Conservation (phyloP, 306 rosid species). For the Sesbania bispinosa region DNA sequence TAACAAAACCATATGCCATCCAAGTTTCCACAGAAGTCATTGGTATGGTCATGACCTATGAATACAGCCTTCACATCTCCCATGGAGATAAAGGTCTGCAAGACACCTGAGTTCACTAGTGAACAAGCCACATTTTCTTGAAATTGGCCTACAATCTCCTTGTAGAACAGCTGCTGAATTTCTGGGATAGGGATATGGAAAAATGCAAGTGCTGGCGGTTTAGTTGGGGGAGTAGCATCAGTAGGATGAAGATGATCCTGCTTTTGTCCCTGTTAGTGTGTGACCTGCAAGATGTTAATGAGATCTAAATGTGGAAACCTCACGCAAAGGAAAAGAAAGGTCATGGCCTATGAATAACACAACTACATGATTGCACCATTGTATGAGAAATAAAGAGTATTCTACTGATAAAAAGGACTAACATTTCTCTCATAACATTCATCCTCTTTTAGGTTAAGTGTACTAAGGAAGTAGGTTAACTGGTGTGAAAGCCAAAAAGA, state of each 20-base stretch:
- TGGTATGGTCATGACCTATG: constrained; percentile 88
- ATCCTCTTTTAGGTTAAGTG: not conserved
- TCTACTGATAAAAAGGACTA: not conserved
- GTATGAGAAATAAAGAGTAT: not conserved
- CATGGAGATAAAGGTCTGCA: constrained; percentile 59
- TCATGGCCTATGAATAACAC: constrained; percentile 3
- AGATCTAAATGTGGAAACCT: constrained; percentile 50
- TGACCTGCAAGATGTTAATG: constrained; percentile 72
- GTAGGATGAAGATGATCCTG: constrained; percentile 24
- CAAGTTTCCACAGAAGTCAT: constrained; percentile 86
- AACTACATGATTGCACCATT: not conserved
- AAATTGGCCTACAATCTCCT: constrained; percentile 54
- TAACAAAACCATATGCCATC: constrained; percentile 90
- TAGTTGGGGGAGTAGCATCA: constrained; percentile 16
- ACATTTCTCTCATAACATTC: not conserved
- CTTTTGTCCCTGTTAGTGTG: constrained; percentile 67
- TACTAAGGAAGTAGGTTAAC: not conserved
- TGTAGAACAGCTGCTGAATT: constrained; percentile 50
- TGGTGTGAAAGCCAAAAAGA: not conserved
- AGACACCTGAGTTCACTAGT: constrained; percentile 62
- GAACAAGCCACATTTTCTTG: constrained; percentile 90
- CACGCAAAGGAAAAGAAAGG: constrained; percentile 37
- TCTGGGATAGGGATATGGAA: constrained; percentile 96
- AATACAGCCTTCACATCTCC: constrained; percentile 88
- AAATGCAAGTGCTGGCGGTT: constrained; percentile 59